Evolutionary conservation across 805 yeast species (phyloP), one percentile per base, ranked within the genome.

Genomic region (Candida taoyuanica): DNA sequence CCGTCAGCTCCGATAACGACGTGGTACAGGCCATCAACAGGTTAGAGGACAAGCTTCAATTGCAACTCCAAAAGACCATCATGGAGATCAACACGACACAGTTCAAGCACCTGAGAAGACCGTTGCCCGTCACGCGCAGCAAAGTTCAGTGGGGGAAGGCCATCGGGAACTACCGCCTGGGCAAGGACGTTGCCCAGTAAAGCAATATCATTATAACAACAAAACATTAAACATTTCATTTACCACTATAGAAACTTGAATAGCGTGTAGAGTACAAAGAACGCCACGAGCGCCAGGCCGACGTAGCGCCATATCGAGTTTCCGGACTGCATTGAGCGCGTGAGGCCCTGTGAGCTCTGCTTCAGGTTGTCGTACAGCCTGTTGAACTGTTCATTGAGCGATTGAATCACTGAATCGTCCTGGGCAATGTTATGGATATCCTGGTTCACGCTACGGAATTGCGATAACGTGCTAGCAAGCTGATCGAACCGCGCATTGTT

Each of bases 61-160:
- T 70, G 28, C 62, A 70, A 31, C 63, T 89, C 39, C 74, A 84
- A 50, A 69, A 65, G 40, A 70, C 81, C 43, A 84, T 91, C 53
- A 66, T 73, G 21, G 74, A 76, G 20, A 70, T 91, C 56, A 91
- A 91, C 60, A 95, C 87, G 47, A 71, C 71, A 37, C 74, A 78
- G 46, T 91, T 93, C 67, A 93, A 91, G 64, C 73, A 74, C 43
- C 71, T 91, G 50, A 76, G 98, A 64, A 81, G 98, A 62, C 86
- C 86, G 59, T 69, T 91, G 46, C 98, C 98, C 7, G 81, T 91
- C 16, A 91, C 95, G 16, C 74, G 96, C 57, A 75, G 95, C 14
- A 88, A 84, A 59, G 82, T 91, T 53, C 85, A 86, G 59, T 91
- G 98, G 98, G 96, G 95, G 21, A 85, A 77, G 55, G 86, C 96